Conservation (phyloP, 2,329 filamentous ascomycete genomes). For the Ilyonectria mors-panacis region DNA sequence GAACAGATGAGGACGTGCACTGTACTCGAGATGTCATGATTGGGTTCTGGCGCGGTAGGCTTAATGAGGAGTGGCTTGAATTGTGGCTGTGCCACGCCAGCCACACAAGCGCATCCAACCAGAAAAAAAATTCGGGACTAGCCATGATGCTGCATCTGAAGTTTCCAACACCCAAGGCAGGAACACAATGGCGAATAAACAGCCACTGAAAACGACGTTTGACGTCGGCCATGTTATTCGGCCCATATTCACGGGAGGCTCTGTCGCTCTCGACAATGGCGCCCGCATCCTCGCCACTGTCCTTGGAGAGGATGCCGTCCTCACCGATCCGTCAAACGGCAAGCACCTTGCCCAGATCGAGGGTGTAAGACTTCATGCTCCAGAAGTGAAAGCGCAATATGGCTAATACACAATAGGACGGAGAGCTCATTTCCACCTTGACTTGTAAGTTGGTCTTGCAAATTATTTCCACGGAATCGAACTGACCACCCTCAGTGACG, state of each 20-base stretch:
- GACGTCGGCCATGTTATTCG: conserved; percentile 86
- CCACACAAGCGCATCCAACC: conserved; percentile 8
- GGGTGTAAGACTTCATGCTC: conserved; percentile 70
- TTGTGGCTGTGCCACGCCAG: neutral
- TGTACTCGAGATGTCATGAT: neutral
- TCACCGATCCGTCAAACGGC: conserved; percentile 88
- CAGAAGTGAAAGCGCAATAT: neutral
- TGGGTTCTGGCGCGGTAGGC: neutral
- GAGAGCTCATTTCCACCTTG: conserved; percentile 83
- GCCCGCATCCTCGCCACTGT: conserved; percentile 89
- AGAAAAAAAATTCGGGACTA: conserved; percentile 43
- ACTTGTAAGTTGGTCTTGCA: conserved; percentile 63
- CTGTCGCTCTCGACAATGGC: conserved; percentile 84
- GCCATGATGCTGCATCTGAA: conserved; percentile 35
- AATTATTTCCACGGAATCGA: conserved; percentile 31
- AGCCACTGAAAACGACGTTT: conserved; percentile 87
- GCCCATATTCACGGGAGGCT: conserved; percentile 94
- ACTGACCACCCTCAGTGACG: conserved; percentile 72
- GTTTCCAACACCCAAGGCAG: conserved; percentile 38
- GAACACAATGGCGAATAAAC: conserved; percentile 69
- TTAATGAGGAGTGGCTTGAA: conserved; percentile 22
- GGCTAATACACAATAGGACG: conserved; percentile 69
- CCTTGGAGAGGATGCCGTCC: conserved; percentile 90
- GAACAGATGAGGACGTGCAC: neutral
- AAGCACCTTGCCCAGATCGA: conserved; percentile 88